phyloP scores from a whole-genome alignment of 345 rosid species.

The Leavenworthia alabamica region DNA sequence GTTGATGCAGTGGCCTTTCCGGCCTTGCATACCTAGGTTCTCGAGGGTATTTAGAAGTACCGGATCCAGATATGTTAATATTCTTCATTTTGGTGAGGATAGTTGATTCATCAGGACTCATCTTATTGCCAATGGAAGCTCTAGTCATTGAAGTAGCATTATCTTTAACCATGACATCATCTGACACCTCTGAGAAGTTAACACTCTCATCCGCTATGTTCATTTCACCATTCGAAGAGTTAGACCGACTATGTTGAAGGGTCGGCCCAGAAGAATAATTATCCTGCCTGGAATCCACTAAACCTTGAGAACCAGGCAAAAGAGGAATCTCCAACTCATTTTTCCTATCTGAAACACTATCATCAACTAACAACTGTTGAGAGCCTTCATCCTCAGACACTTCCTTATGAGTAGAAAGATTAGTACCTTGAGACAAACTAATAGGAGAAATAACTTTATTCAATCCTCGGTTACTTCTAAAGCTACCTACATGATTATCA shows the following conservation, averaged over 20 bases:
- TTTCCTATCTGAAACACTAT: slow-evolving; percentile 13
- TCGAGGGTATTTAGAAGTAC: slow-evolving; percentile 21
- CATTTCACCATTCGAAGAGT: slow-evolving; percentile 36
- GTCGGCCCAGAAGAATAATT: slow-evolving; percentile 32
- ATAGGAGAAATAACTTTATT: slow-evolving; percentile 24
- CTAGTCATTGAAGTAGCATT: slow-evolving; percentile 8
- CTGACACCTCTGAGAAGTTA: slow-evolving; percentile 26
- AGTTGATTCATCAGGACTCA: slow-evolving; percentile 15
- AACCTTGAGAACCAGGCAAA: slow-evolving; percentile 26
- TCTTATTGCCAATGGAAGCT: slow-evolving; percentile 18
- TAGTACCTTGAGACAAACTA: slow-evolving; percentile 31
- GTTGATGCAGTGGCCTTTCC: slow-evolving; percentile 31
- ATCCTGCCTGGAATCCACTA: slow-evolving; percentile 40
- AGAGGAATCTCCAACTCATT: slow-evolving; percentile 18
- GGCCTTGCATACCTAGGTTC: slow-evolving; percentile 32
- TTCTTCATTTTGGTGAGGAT: slow-evolving; percentile 34
- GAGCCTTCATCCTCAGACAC: slow-evolving; percentile 47
- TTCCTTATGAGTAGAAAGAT: slow-evolving; percentile 62
- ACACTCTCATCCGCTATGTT: slow-evolving; percentile 30
- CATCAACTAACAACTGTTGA: slow-evolving; percentile 24
- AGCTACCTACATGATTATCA: slow-evolving; percentile 25
- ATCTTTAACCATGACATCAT: slow-evolving; percentile 22
- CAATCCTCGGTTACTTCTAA: slow-evolving; percentile 33
- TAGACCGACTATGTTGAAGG: slow-evolving; percentile 37
- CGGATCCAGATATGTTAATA: slow-evolving; percentile 33